Conservation (phyloP, 202 grass and related monocot genomes). For the Eragrostis tef region DNA sequence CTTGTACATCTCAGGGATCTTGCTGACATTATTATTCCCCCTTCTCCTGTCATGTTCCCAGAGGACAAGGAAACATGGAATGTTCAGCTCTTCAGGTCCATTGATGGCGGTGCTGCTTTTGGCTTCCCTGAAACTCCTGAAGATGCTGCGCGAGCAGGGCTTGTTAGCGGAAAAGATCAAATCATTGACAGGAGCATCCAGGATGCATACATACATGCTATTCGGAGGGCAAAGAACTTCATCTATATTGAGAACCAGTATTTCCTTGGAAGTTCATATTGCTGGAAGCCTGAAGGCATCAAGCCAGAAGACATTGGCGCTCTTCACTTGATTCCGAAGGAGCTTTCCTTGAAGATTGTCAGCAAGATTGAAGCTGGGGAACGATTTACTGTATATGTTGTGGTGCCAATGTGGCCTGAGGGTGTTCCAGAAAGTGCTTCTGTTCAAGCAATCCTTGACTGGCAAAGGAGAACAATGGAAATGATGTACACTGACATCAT, state of each 20-base stretch:
- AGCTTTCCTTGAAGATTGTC: conserved; percentile 50
- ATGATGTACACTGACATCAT: conserved; percentile 60
- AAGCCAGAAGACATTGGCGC: conserved; percentile 49
- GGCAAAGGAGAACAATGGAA: conserved; percentile 67
- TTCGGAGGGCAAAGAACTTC: conserved; percentile 50
- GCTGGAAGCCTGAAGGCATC: conserved; percentile 40
- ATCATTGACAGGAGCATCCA: conserved; percentile 85
- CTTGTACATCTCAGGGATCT: conserved; percentile 62
- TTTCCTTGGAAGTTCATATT: conserved; percentile 57
- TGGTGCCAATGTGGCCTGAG: conserved; percentile 94
- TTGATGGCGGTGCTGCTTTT: conserved; percentile 78
- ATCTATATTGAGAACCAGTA: conserved; percentile 58
- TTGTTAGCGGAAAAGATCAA: conserved; percentile 76
- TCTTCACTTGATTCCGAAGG: conserved; percentile 60
- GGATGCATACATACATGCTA: conserved; percentile 75
- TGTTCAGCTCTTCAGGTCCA: conserved; percentile 80
- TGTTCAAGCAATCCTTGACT: conserved; percentile 90
- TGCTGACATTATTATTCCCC: conserved; percentile 56
- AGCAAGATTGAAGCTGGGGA: conserved; percentile 85
- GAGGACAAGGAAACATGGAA: conserved; percentile 60
- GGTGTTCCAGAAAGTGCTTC: conserved; percentile 75
- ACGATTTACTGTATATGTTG: conserved; percentile 71
- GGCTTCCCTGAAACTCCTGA: conserved; percentile 77
- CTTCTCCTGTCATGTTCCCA: conserved; percentile 60
- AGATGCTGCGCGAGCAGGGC: conserved; percentile 62